Conservation (phyloP, 164 flowering plant genomes). For the Vitis rupestris region DNA sequence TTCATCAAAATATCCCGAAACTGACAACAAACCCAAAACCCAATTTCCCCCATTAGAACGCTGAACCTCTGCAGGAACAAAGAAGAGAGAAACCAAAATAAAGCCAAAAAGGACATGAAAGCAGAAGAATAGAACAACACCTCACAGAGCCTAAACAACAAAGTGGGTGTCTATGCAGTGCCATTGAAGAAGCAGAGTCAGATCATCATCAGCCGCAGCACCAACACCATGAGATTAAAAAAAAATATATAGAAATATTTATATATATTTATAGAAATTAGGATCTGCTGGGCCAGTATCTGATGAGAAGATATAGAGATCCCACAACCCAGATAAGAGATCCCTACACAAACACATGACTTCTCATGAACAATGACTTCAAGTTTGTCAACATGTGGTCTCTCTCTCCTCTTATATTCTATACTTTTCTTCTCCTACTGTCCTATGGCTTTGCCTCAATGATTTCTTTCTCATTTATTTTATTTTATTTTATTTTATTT, state of each 20-base stretch:
- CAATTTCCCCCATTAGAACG: constrained; percentile 1
- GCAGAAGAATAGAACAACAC: neutral
- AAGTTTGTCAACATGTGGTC: constrained; percentile 34
- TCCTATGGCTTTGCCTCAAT: constrained; percentile 11
- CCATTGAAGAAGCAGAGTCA: constrained; percentile 15
- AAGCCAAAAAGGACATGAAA: constrained; percentile 1
- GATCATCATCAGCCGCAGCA: constrained; percentile 12
- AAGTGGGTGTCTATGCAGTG: neutral
- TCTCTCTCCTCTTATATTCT: constrained; percentile 9
- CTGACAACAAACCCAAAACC: constrained; percentile 7
- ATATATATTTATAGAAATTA: constrained; percentile 6
- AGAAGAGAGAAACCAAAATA: neutral
- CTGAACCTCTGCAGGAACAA: neutral
- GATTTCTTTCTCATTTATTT: constrained; percentile 17
- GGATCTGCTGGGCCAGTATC: constrained; percentile 30
- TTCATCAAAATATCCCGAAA: constrained; percentile 12
- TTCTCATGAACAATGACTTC: constrained; percentile 24
- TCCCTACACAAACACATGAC: constrained; percentile 11
- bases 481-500: constrained; percentile 7
- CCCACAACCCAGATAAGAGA: constrained; percentile 34
- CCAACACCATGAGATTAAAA: neutral
- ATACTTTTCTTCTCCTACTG: constrained; percentile 19
- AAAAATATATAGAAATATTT: constrained; percentile 1
- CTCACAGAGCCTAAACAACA: neutral
- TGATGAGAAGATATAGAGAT: constrained; percentile 18